These are phyloP conservation scores for Pseudogymnoascus sp. DNA, from an alignment of 2,329 filamentous ascomycete genomes.

Conservation along the genomic window DNA sequence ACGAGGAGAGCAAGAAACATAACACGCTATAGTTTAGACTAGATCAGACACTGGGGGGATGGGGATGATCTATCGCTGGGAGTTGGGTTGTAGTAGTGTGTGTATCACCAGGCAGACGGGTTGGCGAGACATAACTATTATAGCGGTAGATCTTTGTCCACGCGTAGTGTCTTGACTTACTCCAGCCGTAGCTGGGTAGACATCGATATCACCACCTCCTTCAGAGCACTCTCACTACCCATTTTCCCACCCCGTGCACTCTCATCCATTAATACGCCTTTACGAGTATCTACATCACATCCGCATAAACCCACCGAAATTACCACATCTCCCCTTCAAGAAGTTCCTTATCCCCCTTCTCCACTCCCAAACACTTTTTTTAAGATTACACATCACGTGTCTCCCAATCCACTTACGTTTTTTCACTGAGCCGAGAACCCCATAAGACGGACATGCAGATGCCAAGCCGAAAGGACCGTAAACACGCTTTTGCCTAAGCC, in stretches of 20 bases:
- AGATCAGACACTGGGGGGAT: neutral
- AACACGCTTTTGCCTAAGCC: neutral
- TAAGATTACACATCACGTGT: neutral
- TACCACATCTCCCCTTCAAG: neutral
- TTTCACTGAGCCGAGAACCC: neutral
- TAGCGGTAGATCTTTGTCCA: too few species aligned
- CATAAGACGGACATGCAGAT: neutral
- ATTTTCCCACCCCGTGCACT: too few species aligned
- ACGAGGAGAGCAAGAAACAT: neutral
- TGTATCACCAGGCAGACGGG: neutral
- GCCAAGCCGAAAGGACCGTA: neutral
- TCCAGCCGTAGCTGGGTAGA: too few species aligned
- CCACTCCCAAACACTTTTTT: neutral
- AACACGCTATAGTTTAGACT: neutral
- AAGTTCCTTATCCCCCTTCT: neutral
- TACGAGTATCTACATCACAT: too few species aligned
- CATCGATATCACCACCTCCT: neutral
- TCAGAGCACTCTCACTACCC: too few species aligned
- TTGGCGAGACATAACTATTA: neutral
- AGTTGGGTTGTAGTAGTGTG: too few species aligned
- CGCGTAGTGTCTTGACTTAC: too few species aligned
- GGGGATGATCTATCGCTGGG: neutral
- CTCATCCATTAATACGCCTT: too few species aligned
- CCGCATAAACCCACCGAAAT: neutral
- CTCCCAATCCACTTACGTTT: too few species aligned